A percentile compares a stretch with the other conserved stretches of the same genome.
phyloP scores from a whole-genome alignment of 2,329 filamentous ascomycete species.

The Parastagonospora avenae region DNA sequence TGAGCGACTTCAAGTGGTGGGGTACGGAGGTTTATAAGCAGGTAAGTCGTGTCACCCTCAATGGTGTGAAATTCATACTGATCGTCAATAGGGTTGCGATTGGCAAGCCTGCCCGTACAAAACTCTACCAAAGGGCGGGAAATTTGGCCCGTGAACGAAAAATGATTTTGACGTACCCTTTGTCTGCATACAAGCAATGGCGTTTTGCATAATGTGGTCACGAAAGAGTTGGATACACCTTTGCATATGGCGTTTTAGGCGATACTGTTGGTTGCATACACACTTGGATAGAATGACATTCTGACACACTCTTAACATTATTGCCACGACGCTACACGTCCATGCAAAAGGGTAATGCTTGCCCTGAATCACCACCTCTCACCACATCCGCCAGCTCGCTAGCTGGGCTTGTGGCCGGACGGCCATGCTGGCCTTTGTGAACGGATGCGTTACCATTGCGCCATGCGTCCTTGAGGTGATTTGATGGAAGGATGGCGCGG shows the following conservation, averaged over 20 bases:
- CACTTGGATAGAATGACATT: too few species aligned
- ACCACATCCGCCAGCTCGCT: neutral
- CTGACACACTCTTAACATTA: too few species aligned
- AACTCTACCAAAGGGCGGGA: constrained; percentile 52
- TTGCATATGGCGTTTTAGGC: too few species aligned
- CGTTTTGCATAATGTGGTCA: neutral
- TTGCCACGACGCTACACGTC: too few species aligned
- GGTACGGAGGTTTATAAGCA: constrained; percentile 84
- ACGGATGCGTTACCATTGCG: constrained; percentile 4
- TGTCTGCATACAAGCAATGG: constrained; percentile 6
- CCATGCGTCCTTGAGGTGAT: neutral
- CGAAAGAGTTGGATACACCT: too few species aligned
- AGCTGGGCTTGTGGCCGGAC: neutral
- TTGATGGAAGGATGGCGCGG: neutral
- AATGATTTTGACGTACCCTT: neutral
- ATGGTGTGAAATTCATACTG: constrained; percentile 9
- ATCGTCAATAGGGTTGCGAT: constrained; percentile 67
- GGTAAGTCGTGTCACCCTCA: constrained; percentile 30
- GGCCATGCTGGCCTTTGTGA: neutral
- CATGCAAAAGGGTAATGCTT: too few species aligned
- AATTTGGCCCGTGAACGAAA: constrained; percentile 38
- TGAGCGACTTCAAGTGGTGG: constrained; percentile 81
- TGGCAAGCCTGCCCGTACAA: constrained; percentile 80
- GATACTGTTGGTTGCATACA: too few species aligned
- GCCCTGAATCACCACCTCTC: too few species aligned